Evolutionary conservation across 768 basidiomycete species (phyloP).

Genomic region (Boletus rex-veris): DNA sequence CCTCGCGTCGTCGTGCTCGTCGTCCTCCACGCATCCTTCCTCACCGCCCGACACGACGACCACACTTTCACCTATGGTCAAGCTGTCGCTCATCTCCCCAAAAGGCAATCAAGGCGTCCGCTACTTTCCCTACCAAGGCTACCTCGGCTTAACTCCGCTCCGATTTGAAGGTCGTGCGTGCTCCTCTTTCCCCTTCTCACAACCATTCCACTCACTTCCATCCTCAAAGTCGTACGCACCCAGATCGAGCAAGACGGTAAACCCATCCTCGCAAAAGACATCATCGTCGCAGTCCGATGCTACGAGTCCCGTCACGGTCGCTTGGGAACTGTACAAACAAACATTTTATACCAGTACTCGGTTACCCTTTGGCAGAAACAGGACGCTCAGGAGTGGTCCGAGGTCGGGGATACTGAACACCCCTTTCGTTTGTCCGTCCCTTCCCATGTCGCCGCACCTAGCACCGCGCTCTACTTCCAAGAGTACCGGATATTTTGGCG

Average conservation of each 20-base stretch:
- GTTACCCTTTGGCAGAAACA: conserved; percentile 69
- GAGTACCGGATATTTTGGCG: conserved; percentile 82
- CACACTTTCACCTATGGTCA: conserved; percentile 50
- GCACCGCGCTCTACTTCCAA: conserved; percentile 63
- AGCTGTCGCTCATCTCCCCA: conserved; percentile 60
- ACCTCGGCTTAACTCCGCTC: conserved; percentile 77
- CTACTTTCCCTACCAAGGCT: conserved; percentile 73
- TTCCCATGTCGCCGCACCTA: conserved; percentile 56
- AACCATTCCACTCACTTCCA: background rate
- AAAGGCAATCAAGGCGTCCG: conserved; percentile 68
- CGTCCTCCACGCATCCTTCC: conserved; percentile 16
- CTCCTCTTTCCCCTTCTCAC: conserved; percentile 1
- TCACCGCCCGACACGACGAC: conserved; percentile 12
- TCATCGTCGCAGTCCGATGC: conserved; percentile 76
- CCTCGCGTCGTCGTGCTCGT: conserved; percentile 11
- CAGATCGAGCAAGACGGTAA: conserved; percentile 68
- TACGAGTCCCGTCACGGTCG: conserved; percentile 74
- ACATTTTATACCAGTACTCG: conserved; percentile 64
- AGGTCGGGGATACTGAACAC: conserved; percentile 61
- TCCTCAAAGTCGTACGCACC: conserved; percentile 59
- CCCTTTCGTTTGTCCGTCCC: conserved; percentile 74
- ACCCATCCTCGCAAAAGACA: conserved; percentile 59
- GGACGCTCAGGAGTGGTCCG: conserved; percentile 51
- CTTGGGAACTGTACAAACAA: conserved; percentile 53
- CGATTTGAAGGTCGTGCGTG: conserved; percentile 70